Evolutionary conservation across 192 early-diverging fungal species (phyloP).

Genomic region (Chytriomyces sp.): DNA sequence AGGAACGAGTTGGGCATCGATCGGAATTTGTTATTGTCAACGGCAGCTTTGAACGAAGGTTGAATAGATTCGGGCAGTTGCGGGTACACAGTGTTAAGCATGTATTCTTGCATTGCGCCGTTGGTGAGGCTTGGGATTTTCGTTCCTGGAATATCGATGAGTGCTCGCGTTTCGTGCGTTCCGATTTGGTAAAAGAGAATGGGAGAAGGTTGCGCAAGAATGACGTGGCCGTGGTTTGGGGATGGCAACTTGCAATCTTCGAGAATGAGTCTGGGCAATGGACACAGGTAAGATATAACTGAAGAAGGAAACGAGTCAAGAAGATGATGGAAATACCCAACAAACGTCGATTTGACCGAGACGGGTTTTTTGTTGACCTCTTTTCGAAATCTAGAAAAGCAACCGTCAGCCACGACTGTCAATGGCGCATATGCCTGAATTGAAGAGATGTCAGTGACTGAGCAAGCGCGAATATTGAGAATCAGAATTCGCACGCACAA

Average conservation of each 20-base stretch:
- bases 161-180: slow-evolving; percentile 81
- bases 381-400: slow-evolving; percentile 91
- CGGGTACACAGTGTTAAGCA: slow-evolving; percentile 67
- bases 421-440: slow-evolving; percentile 71
- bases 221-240: slow-evolving; percentile 89
- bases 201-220: slow-evolving; percentile 84
- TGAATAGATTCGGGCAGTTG: slow-evolving; percentile 69
- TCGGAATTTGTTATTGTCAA: slow-evolving; percentile 75
- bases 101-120: slow-evolving; percentile 67
- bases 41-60: slow-evolving; percentile 62
- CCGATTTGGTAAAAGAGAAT: slow-evolving; percentile 92
- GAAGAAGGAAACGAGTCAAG: neutral
- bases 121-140: slow-evolving; percentile 71
- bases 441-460: neutral
- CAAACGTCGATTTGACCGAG: slow-evolving; percentile 68
- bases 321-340: slow-evolving; percentile 58
- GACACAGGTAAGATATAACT: neutral
- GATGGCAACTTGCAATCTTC: slow-evolving; percentile 75
- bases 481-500: neutral
- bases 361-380: slow-evolving; percentile 63
- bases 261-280: slow-evolving; percentile 63
- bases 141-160: slow-evolving; percentile 89
- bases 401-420: slow-evolving; percentile 89
- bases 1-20: slow-evolving; percentile 90
- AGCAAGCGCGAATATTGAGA: neutral